Evolutionary conservation across 2,329 filamentous ascomycete species (phyloP).

Genomic region (Calonectria hongkongensis): DNA sequence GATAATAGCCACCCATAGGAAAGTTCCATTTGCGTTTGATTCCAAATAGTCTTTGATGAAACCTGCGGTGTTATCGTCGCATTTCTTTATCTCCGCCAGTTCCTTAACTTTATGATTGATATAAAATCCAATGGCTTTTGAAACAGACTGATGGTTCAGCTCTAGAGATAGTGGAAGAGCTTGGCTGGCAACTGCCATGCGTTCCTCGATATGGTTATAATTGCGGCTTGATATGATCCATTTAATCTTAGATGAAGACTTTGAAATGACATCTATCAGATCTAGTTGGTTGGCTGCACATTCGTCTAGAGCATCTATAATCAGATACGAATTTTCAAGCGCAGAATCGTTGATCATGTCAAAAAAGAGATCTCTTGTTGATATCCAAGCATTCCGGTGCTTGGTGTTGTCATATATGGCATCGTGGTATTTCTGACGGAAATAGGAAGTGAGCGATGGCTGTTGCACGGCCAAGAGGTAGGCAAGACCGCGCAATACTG

Average conservation of each 20-base stretch:
- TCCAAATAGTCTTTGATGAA: neutral
- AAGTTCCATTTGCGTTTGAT: neutral
- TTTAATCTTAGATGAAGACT: constrained; percentile 56
- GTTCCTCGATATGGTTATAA: neutral
- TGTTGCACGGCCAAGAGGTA: constrained; percentile 61
- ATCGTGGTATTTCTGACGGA: constrained; percentile 56
- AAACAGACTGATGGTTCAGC: neutral
- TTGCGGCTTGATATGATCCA: constrained; percentile 51
- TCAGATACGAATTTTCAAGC: constrained; percentile 57
- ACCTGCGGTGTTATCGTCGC: neutral
- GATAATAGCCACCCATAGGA: neutral
- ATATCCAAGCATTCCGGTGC: constrained; percentile 62
- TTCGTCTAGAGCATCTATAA: constrained; percentile 70
- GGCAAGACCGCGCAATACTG: constrained; percentile 66
- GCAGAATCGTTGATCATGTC: constrained; percentile 62
- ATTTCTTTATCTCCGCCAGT: neutral
- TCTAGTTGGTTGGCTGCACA: constrained; percentile 62
- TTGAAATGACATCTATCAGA: constrained; percentile 55
- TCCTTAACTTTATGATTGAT: neutral
- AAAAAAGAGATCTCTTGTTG: constrained; percentile 58
- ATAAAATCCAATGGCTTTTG: neutral
- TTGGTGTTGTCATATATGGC: constrained; percentile 58
- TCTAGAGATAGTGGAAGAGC: neutral
- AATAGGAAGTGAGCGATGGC: constrained; percentile 59
- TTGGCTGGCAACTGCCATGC: neutral